Evolutionary conservation across 306 rosid species (phyloP).

Genomic region (Aeschynomene evenia): DNA sequence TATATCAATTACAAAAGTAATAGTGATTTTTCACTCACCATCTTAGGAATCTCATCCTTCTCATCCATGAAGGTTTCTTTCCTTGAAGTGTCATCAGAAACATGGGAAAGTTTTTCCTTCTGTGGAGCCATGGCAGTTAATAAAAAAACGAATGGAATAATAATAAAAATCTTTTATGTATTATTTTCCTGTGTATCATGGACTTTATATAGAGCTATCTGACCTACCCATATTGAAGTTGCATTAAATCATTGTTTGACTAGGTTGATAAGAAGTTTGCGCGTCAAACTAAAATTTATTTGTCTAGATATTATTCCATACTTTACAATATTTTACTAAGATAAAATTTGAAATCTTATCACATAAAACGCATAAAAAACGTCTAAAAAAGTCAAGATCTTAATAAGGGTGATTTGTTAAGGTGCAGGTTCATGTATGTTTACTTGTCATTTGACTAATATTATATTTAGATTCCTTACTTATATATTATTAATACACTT

Average conservation of each 20-base stretch:
- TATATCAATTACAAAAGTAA: conserved; percentile 56
- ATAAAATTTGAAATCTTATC: not conserved
- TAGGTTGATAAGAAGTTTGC: not conserved
- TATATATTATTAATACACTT: not conserved
- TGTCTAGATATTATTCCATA: not conserved
- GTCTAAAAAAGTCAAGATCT: not conserved
- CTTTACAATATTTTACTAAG: not conserved
- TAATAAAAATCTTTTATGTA: not conserved
- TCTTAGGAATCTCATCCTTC: conserved; percentile 63
- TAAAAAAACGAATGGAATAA: not conserved
- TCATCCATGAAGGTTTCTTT: conserved; percentile 63
- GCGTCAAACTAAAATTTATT: not conserved
- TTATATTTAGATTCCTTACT: not conserved
- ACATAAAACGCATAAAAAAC: not conserved
- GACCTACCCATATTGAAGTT: not conserved
- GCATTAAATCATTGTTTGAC: not conserved
- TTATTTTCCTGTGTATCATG: not conserved
- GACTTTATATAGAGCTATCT: conserved; percentile 7
- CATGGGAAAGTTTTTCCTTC: conserved; percentile 52
- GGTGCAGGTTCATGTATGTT: not conserved
- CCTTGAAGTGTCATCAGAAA: conserved; percentile 40
- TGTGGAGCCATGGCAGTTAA: conserved; percentile 47
- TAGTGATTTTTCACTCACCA: conserved; percentile 49
- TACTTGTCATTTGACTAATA: not conserved
- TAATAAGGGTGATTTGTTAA: not conserved